These are phyloP conservation scores for Draba incana DNA, from an alignment of 345 rosid genomes.

Conservation along the genomic window DNA sequence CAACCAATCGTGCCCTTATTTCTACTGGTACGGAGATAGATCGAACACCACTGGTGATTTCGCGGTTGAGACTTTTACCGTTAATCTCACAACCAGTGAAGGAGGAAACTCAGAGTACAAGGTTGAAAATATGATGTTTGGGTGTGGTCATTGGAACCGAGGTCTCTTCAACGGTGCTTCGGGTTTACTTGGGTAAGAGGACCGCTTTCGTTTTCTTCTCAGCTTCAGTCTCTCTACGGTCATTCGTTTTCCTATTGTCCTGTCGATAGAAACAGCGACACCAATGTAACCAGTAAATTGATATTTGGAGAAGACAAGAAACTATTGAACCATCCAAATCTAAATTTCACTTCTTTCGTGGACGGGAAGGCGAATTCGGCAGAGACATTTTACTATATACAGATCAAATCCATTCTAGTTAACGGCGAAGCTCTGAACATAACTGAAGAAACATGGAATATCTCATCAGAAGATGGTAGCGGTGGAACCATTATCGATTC, in stretches of 20 bases:
- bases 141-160: slow-evolving; percentile 90
- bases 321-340: slow-evolving; percentile 52
- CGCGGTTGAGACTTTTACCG: slow-evolving; percentile 73
- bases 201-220: slow-evolving; percentile 79
- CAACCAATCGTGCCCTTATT: slow-evolving; percentile 76
- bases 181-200: slow-evolving; percentile 84
- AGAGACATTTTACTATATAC: slow-evolving; percentile 70
- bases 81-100: slow-evolving; percentile 51
- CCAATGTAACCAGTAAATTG: slow-evolving; percentile 71
- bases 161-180: slow-evolving; percentile 78
- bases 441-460: slow-evolving; percentile 71
- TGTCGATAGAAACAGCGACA: slow-evolving; percentile 62
- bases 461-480: slow-evolving; percentile 59
- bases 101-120: slow-evolving; percentile 52
- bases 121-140: slow-evolving; percentile 76
- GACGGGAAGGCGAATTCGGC: slow-evolving; percentile 40
- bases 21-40: slow-evolving; percentile 86
- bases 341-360: slow-evolving; percentile 76
- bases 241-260: slow-evolving; percentile 88
- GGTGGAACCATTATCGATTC: slow-evolving; percentile 95
- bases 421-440: slow-evolving; percentile 62
- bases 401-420: slow-evolving; percentile 66
- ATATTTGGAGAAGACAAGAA: slow-evolving; percentile 72
- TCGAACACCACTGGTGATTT: slow-evolving; percentile 86
- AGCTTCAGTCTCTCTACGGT: slow-evolving; percentile 74